phyloP scores from a whole-genome alignment of 257 asterid genomes.

The Euphrasia confusa region DNA sequence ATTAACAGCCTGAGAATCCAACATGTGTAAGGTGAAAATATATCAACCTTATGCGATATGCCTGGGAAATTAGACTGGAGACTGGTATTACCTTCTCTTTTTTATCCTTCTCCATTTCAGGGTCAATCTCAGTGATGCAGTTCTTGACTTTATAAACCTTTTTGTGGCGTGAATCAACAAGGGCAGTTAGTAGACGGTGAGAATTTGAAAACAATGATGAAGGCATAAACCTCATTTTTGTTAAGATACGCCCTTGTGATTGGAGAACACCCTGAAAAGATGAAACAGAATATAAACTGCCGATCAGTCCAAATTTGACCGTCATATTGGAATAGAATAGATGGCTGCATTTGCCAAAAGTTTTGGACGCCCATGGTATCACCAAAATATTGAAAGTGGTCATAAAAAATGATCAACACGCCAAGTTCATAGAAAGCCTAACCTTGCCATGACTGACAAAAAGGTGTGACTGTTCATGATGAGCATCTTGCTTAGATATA shows the following conservation, averaged over 20 bases:
- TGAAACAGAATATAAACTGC: conserved; percentile 16
- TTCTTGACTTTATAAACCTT: conserved; percentile 90
- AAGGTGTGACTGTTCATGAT: conserved; percentile 92
- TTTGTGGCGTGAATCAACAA: conserved; percentile 96
- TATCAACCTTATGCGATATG: conserved; percentile 17
- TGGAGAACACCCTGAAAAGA: conserved; percentile 83
- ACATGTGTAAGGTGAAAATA: conserved; percentile 11
- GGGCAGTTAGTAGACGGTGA: conserved; percentile 90
- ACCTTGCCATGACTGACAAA: conserved; percentile 93
- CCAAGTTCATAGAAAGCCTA: conserved; percentile 17
- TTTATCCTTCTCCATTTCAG: conserved; percentile 98
- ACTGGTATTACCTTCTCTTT: conserved; percentile 63
- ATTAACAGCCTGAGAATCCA: conserved; percentile 60
- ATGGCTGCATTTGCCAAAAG: conserved; percentile 13
- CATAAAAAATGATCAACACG: neutral
- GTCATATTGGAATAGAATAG: neutral
- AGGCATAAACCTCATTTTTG: conserved; percentile 97
- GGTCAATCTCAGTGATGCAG: conserved; percentile 95
- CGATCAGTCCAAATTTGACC: conserved; percentile 9
- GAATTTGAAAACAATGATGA: conserved; percentile 91
- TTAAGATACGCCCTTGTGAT: conserved; percentile 85
- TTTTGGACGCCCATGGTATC: neutral
- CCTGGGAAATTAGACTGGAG: conserved; percentile 5
- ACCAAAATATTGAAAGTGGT: neutral
- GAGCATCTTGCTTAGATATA: conserved; percentile 90